phyloP scores from a whole-genome alignment of 352 stramenopile species.

The Phytophthora nicotianae region DNA sequence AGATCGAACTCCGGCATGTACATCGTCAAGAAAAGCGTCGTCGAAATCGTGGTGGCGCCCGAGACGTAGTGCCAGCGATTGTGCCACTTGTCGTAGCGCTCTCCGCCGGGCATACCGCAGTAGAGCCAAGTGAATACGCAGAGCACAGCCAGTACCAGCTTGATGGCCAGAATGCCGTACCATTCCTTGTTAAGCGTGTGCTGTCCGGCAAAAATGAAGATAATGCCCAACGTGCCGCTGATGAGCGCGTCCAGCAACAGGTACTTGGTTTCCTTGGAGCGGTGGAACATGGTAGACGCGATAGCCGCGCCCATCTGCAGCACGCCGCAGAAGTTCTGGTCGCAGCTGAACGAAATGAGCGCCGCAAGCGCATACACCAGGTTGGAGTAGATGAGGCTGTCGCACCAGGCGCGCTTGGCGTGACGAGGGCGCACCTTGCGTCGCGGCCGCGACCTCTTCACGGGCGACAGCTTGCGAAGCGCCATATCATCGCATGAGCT shows the following conservation, averaged over 20 bases:
- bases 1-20: constrained; percentile 85
- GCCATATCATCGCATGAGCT: constrained; percentile 30
- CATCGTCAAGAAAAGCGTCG: constrained; percentile 70
- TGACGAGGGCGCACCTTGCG: constrained; percentile 52
- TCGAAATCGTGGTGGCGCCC: constrained; percentile 74
- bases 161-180: constrained; percentile 77
- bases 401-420: constrained; percentile 67
- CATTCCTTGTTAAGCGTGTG: constrained; percentile 75
- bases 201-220: constrained; percentile 73
- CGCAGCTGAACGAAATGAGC: constrained; percentile 71
- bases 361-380: constrained; percentile 74
- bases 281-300: constrained; percentile 80
- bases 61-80: constrained; percentile 86
- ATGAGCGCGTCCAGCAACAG: constrained; percentile 79
- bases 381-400: constrained; percentile 86
- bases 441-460: constrained; percentile 40
- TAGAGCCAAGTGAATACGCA: constrained; percentile 86
- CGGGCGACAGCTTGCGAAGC: constrained; percentile 43
- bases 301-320: constrained; percentile 74
- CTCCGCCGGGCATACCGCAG: constrained; percentile 73
- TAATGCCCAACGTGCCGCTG: constrained; percentile 67
- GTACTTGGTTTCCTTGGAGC: constrained; percentile 86
- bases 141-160: constrained; percentile 53
- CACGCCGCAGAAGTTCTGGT: constrained; percentile 74
- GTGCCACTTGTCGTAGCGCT: constrained; percentile 83